A percentile compares a stretch with the other conserved stretches of the same genome.
These are phyloP conservation scores for Penicillium vulpinum DNA, from an alignment of 2,329 filamentous ascomycete species.

Conservation along the genomic window DNA sequence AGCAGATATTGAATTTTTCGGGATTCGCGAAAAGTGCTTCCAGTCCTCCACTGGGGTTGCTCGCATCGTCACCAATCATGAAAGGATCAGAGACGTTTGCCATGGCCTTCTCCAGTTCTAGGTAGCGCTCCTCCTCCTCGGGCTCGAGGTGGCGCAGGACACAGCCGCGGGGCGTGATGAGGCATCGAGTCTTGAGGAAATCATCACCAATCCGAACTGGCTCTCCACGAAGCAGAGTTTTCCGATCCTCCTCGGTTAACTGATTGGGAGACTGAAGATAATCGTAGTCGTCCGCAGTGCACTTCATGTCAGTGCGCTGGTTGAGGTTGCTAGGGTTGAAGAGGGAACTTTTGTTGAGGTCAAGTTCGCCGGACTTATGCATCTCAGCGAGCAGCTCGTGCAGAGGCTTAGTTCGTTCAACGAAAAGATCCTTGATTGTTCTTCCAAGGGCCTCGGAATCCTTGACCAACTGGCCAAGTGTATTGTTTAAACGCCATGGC, in stretches of 20 bases:
- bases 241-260: constrained; percentile 46
- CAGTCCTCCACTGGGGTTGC: constrained; percentile 47
- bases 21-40: constrained; percentile 48
- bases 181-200: constrained; percentile 42
- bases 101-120: constrained; percentile 46
- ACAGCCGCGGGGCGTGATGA: constrained; percentile 49
- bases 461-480: constrained; percentile 40
- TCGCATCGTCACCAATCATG: constrained; percentile 44
- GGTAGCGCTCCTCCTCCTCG: constrained; percentile 49
- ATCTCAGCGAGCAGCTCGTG: constrained; percentile 42
- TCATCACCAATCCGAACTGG: constrained; percentile 41
- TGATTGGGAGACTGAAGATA: constrained; percentile 41
- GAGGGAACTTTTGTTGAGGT: constrained; percentile 40
- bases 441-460: constrained; percentile 39
- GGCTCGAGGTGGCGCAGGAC: constrained; percentile 46
- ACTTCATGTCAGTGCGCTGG: constrained; percentile 47
- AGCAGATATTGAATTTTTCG: constrained; percentile 48
- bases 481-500: constrained; percentile 43
- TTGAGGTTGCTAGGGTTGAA: constrained; percentile 45
- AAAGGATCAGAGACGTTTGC: constrained; percentile 33
- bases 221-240: constrained; percentile 43
- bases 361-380: constrained; percentile 38
- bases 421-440: constrained; percentile 43
- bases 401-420: constrained; percentile 42
- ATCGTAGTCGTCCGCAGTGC: constrained; percentile 42